Conservation (phyloP, 257 asterid species). For the Pogostemon cablin region DNA sequence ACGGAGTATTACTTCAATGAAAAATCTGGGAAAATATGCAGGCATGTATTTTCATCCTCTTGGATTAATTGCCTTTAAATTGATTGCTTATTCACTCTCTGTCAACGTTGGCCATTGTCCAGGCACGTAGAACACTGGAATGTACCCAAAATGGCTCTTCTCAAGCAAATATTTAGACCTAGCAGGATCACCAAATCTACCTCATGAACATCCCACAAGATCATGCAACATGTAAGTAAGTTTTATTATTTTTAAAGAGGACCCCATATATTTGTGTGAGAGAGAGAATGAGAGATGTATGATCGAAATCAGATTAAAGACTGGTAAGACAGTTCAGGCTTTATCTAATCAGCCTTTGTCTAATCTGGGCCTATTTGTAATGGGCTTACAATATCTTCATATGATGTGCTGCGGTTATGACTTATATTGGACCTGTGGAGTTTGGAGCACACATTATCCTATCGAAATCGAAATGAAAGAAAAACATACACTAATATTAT, state of each 20-base stretch:
- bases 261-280: too few relatives aligned
- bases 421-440: not conserved
- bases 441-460: not conserved
- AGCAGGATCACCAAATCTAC: conserved; percentile 43
- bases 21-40: conserved; percentile 79
- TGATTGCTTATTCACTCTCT: not conserved
- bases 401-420: not conserved
- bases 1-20: conserved; percentile 83
- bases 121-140: conserved; percentile 97
- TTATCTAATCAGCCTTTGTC: not conserved
- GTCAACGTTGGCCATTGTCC: not conserved
- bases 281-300: too few relatives aligned
- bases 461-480: too few relatives aligned
- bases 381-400: not conserved
- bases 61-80: not conserved
- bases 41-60: conserved; percentile 39
- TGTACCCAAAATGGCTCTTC: conserved; percentile 92
- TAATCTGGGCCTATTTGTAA: not conserved
- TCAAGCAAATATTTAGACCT: conserved; percentile 81
- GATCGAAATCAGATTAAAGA: too few relatives aligned
- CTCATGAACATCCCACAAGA: not conserved
- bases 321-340: too few relatives aligned
- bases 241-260: too few relatives aligned
- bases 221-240: too few relatives aligned
- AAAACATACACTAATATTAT: too few relatives aligned